Evolutionary conservation across 768 basidiomycete genomes (phyloP).

Genomic region (Termitomyces titanicus): DNA sequence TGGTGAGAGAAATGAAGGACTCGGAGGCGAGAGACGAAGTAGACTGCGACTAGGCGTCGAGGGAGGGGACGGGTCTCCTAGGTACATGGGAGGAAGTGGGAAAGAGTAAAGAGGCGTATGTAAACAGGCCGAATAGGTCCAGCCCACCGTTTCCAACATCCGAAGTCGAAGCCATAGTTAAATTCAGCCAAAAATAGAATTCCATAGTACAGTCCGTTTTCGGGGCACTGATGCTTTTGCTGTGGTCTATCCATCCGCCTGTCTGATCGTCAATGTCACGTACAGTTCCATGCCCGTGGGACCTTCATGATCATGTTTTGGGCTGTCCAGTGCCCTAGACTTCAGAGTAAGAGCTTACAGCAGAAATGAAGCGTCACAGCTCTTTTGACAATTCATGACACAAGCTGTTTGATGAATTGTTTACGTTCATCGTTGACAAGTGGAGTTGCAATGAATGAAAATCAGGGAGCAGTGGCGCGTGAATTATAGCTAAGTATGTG

Average conservation of each 20-base stretch:
- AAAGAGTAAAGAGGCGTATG: slow-evolving; percentile 11
- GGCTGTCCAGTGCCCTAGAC: not conserved
- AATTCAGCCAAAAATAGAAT: slow-evolving; percentile 12
- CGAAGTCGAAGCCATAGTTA: slow-evolving; percentile 13
- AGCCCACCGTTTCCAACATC: slow-evolving; percentile 9
- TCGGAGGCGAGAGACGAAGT: slow-evolving; percentile 14
- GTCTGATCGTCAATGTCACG: not conserved
- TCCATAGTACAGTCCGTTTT: not conserved
- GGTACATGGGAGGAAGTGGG: slow-evolving; percentile 19
- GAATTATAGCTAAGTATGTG: not conserved
- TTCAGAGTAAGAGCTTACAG: not conserved
- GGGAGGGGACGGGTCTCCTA: slow-evolving; percentile 24
- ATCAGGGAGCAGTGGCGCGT: not conserved
- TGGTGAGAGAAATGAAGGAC: slow-evolving; percentile 6
- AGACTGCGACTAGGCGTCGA: slow-evolving; percentile 29
- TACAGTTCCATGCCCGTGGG: not conserved
- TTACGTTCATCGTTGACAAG: slow-evolving; percentile 1
- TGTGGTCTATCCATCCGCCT: not conserved
- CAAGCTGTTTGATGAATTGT: not conserved
- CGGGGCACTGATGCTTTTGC: not conserved
- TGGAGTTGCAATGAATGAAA: not conserved
- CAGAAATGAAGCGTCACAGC: not conserved
- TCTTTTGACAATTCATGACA: not conserved
- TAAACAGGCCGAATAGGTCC: slow-evolving; percentile 11
- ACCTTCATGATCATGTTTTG: not conserved